Percentiles rank a stretch among this genome's conserved stretches.
Evolutionary conservation across 352 stramenopile species (phyloP).

Genomic region (Pythium plurisporium): DNA sequence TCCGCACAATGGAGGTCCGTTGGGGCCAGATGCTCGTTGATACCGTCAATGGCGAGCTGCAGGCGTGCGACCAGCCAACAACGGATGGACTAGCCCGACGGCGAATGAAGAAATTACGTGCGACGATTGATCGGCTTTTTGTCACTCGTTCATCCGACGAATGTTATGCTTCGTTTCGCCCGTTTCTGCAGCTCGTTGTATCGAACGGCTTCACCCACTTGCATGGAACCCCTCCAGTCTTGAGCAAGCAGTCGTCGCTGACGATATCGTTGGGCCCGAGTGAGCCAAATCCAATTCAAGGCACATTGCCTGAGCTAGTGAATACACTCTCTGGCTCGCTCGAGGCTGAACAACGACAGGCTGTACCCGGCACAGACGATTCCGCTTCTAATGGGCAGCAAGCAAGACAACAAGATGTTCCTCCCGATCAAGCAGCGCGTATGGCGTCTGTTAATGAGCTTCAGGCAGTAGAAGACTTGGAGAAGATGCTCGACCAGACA

Average conservation of each 20-base stretch:
- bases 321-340: background rate
- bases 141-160: conserved; percentile 28
- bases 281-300: background rate
- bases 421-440: no score
- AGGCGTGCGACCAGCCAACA: conserved; percentile 9
- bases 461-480: no score
- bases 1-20: conserved; percentile 30
- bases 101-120: conserved; percentile 24
- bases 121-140: conserved; percentile 27
- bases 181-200: conserved; percentile 49
- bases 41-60: conserved; percentile 31
- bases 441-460: no score
- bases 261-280: background rate
- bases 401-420: no score
- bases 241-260: background rate
- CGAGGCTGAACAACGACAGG: no score
- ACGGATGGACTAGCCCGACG: background rate
- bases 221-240: background rate
- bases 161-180: conserved; percentile 31
- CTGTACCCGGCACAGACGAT: no score
- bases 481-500: no score
- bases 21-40: conserved; percentile 36
- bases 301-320: background rate
- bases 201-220: conserved; percentile 41
- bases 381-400: no score